Base-by-base conservation (phyloP, 2,329 filamentous ascomycete genomes). In the Ustulina deusta region DNA sequence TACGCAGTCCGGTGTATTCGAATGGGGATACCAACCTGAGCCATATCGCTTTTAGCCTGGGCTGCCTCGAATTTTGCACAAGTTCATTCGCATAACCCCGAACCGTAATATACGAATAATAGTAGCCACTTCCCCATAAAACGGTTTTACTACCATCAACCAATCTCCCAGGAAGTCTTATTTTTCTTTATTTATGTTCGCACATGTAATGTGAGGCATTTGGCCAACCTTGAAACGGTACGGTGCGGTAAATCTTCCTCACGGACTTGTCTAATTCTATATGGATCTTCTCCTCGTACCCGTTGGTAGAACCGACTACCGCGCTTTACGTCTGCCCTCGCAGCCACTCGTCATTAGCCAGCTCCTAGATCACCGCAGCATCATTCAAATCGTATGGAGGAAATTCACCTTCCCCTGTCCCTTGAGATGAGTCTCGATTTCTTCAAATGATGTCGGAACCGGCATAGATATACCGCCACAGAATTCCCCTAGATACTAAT, bases 361-460 rank as follows among this genome's bases (percentile, higher is more conserved):
- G 63, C 20, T 66, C 70, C 56, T 65, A 22, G 79, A 78, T 6
- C 80, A 81, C 7, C 78, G 77, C 5, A 82, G 71, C 77, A 81
- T 81, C 63, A 75, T 80, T 13, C 71, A 63, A 75, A 82, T 77
- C 63, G 82, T 74, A 6, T 61, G 54, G 0, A 82, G 70, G 49
- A 82, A 82, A 11, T 44, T 68, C 32, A 71, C 63, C 66, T 72
- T 72, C 49, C 74, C 71, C 36, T 78, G 61, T 6, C 76, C 77
- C n/a, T 79, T 69, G 3, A 83, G 76, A 32, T 61, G 76, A 0
- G 69, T 80, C 63, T 83, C 82, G 46, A 72, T 77, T 20, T 80
- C 29, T 36, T 81, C 76, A 1, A 84, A 76, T 2, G 78, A 73
- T n/a, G 66, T 67, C 0, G 7, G 66, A 9, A 73, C 66, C 6